Percentiles rank a stretch among this genome's conserved stretches.
phyloP scores from a whole-genome alignment of 306 rosid genomes.

The Dalbergia cultrata region DNA sequence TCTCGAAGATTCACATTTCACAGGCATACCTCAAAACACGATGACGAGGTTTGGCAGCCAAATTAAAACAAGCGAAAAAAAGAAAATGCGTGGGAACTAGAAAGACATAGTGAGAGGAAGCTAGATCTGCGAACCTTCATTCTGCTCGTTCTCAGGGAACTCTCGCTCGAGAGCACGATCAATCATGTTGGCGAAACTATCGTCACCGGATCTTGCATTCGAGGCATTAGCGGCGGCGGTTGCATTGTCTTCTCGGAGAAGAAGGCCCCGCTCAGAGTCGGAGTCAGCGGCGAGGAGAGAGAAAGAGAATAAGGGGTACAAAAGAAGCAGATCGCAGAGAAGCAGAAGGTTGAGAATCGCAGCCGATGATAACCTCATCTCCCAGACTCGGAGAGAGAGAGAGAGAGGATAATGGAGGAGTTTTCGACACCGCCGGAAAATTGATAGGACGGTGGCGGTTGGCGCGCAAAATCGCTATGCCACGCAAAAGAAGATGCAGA shows the following conservation, averaged over 20 bases:
- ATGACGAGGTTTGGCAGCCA: slow-evolving; percentile 9
- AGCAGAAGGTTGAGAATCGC: slow-evolving; percentile 52
- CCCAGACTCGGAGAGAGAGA: slow-evolving; percentile 36
- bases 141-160: slow-evolving; percentile 89
- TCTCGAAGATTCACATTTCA: slow-evolving; percentile 32
- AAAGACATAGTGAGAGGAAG: slow-evolving; percentile 37
- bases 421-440: slow-evolving; percentile 46
- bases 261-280: slow-evolving; percentile 44
- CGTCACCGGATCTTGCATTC: slow-evolving; percentile 67
- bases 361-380: slow-evolving; percentile 72
- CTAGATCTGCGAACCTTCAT: slow-evolving; percentile 72
- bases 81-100: slow-evolving; percentile 23
- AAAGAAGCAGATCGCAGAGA: slow-evolving; percentile 55
- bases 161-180: slow-evolving; percentile 94
- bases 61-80: slow-evolving; percentile 1
- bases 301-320: slow-evolving; percentile 51
- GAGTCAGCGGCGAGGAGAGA: slow-evolving; percentile 50
- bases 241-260: slow-evolving; percentile 59
- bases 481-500: slow-evolving; percentile 39
- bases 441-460: slow-evolving; percentile 49
- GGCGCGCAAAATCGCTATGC: slow-evolving; percentile 38
- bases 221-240: slow-evolving; percentile 63
- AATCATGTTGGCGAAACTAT: slow-evolving; percentile 85
- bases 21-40: slow-evolving; percentile 31
- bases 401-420: slow-evolving; percentile 5